These are phyloP conservation scores for Ceratobasidium sp. DNA, from an alignment of 1,284 basidiomycete species.

Conservation along the genomic window DNA sequence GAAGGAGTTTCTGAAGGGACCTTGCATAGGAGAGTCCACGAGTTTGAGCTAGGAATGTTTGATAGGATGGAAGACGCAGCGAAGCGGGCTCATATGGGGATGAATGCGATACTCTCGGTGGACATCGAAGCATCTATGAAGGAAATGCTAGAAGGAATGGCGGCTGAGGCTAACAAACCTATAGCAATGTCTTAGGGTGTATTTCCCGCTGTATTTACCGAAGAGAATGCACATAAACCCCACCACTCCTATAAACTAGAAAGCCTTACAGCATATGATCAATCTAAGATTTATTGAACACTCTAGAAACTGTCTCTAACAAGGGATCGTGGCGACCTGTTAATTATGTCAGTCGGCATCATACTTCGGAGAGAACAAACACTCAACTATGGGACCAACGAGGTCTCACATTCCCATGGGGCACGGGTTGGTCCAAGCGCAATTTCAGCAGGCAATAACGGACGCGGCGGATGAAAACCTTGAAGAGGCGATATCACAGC, in stretches of 20 bases:
- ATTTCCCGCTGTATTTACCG: background rate
- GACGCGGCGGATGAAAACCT: background rate
- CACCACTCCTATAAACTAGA: background rate
- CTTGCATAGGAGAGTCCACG: conserved; percentile 1
- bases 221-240: background rate
- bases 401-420: background rate
- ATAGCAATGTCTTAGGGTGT: background rate
- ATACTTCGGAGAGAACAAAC: too few species aligned
- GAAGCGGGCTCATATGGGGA: background rate
- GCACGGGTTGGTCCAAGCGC: background rate
- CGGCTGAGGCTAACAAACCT: background rate
- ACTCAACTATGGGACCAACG: too few species aligned
- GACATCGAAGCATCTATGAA: background rate
- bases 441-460: background rate
- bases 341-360: too few species aligned
- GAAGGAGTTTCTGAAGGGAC: background rate
- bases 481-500: background rate
- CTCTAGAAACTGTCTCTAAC: background rate
- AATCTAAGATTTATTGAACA: background rate
- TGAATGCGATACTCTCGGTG: background rate
- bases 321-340: too few species aligned
- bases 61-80: background rate
- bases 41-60: background rate
- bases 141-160: background rate
- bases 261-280: background rate